These are phyloP conservation scores for Irineochytrium annulatum DNA, from an alignment of 192 early-diverging fungal species.

Conservation along the genomic window DNA sequence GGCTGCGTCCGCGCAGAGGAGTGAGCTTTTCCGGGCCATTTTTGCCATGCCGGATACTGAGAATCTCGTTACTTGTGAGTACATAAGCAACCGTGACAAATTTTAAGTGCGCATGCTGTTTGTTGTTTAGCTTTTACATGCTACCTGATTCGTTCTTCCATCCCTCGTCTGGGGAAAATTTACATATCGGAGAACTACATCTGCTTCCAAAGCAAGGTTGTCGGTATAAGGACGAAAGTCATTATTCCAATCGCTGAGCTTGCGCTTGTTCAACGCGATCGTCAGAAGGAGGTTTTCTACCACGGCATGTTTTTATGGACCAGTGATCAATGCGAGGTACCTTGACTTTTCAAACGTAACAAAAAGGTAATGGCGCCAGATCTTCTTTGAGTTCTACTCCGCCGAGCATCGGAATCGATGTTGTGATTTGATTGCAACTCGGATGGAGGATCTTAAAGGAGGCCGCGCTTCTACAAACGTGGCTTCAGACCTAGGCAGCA, in stretches of 20 bases:
- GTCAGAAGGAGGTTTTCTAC: constrained; percentile 1
- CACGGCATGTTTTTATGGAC: constrained; percentile 10
- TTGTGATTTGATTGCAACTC: constrained; percentile 23
- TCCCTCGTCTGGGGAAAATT: constrained; percentile 57
- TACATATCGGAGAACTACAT: constrained; percentile 61
- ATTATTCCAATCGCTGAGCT: constrained; percentile 58
- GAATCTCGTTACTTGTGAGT: constrained; percentile 43
- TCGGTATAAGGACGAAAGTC: constrained; percentile 49
- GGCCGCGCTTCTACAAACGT: too few relatives aligned
- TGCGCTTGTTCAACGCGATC: constrained; percentile 35
- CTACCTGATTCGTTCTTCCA: constrained; percentile 40
- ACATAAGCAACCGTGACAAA: too few relatives aligned
- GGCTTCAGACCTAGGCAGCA: too few relatives aligned
- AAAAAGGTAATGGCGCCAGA: constrained; percentile 13
- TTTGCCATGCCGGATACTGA: constrained; percentile 58
- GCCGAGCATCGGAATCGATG: constrained; percentile 40
- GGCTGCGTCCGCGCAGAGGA: constrained; percentile 16
- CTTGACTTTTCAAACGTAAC: not conserved
- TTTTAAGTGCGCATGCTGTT: too few relatives aligned
- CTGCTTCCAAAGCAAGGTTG: constrained; percentile 56
- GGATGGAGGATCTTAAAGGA: constrained; percentile 6
- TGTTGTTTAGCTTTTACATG: constrained; percentile 39
- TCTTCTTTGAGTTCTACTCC: constrained; percentile 59
- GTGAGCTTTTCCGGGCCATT: constrained; percentile 41
- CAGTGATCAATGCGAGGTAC: constrained; percentile 16